Base-by-base conservation (phyloP, 805 yeast genomes). In the Candida koratica region DNA sequence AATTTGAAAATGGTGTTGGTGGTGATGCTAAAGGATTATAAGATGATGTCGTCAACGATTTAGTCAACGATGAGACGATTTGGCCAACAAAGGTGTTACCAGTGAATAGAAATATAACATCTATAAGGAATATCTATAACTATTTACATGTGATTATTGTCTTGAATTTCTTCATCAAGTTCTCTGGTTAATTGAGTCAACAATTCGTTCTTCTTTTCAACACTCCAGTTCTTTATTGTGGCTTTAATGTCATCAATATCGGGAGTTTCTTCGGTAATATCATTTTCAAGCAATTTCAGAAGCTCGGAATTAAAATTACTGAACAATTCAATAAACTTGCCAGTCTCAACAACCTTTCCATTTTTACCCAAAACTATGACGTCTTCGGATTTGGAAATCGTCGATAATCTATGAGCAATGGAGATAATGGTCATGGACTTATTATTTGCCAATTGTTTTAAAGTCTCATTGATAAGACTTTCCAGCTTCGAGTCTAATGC, bases 1-100 rank as follows among this genome's bases (percentile, higher is more conserved):
- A 72, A 58, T 75, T 80, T 66, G 81, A 74, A 55, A 74, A 81
- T 45, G 97, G 97, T 56, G 67, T 57, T 42, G 66, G 67, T 53
- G 32, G 54, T 50, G 67, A 60, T 49, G 48, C 69, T 40, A 59
- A 62, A 60, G 30, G 52, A 42, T 56, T 75, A 67, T 47, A 49
- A 28, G 49, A 56, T 34, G 56, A n/a, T n/a, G n/a, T n/a, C n/a
- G n/a, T n/a, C n/a, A n/a, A n/a, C n/a, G n/a, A n/a, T n/a, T n/a
- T n/a, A n/a, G n/a, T n/a, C n/a, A n/a, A n/a, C n/a, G n/a, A n/a
- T n/a, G n/a, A n/a, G n/a, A n/a, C n/a, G n/a, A n/a, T n/a, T n/a
- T n/a, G n/a, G n/a, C n/a, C n/a, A n/a, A n/a, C n/a, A n/a, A n/a
- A n/a, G n/a, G n/a, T n/a, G n/a, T n/a, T n/a, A n/a, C n/a, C n/a